A percentile compares a stretch with the other conserved stretches of the same genome.
Conservation (phyloP, 805 yeast genomes). For the Cephaloascus fragrans region DNA sequence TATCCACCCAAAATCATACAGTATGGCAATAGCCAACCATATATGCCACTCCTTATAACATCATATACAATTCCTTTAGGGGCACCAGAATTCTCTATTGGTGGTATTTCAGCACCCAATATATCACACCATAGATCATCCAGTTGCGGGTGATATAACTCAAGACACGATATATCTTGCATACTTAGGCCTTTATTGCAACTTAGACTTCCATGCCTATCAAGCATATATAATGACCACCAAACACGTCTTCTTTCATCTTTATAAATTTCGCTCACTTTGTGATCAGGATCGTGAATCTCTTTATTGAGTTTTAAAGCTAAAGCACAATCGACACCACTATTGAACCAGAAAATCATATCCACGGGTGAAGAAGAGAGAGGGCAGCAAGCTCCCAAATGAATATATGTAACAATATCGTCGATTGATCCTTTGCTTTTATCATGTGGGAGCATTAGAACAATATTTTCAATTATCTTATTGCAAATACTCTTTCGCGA, state of each 20-base stretch:
- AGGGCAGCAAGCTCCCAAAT: slow-evolving; percentile 6
- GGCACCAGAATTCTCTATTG: slow-evolving; percentile 16
- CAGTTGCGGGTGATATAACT: slow-evolving; percentile 19
- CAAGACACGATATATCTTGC: slow-evolving; percentile 17
- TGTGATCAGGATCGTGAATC: not conserved
- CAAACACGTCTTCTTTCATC: slow-evolving; percentile 29
- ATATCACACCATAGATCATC: slow-evolving; percentile 17
- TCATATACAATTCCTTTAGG: slow-evolving; percentile 12
- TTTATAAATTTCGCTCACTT: slow-evolving; percentile 13
- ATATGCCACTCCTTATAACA: slow-evolving; percentile 19
- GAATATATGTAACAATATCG: slow-evolving; percentile 8
- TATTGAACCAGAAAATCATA: slow-evolving; percentile 4
- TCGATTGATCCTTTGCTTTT: slow-evolving; percentile 7
- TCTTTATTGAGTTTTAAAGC: slow-evolving; percentile 7
- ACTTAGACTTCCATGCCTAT: slow-evolving; percentile 24
- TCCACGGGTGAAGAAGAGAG: slow-evolving; percentile 4
- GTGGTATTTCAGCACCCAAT: slow-evolving; percentile 10
- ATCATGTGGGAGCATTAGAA: slow-evolving; percentile 2
- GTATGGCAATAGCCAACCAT: slow-evolving; percentile 26
- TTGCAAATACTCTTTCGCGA: not conserved
- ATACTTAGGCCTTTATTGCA: slow-evolving; percentile 21
- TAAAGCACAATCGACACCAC: slow-evolving; percentile 6
- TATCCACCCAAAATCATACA: slow-evolving; percentile 20
- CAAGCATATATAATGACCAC: slow-evolving; percentile 31
- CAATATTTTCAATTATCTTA: not conserved